Evolutionary conservation across 345 rosid species (phyloP).

Genomic region (Ceriops tagal): DNA sequence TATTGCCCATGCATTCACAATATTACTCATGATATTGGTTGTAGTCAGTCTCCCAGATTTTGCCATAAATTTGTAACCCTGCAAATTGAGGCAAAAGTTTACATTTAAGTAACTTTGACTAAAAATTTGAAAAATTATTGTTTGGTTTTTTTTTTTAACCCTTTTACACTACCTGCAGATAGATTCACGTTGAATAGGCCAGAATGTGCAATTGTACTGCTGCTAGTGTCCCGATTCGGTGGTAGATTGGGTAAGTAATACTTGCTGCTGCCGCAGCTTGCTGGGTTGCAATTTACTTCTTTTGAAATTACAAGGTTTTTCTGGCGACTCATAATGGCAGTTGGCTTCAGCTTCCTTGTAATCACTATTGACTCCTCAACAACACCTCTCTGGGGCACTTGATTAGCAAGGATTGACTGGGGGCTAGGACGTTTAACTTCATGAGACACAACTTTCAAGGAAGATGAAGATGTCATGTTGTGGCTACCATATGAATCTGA

Average conservation of each 20-base stretch:
- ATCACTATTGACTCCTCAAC: slow-evolving; percentile 27
- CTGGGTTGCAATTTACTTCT: slow-evolving; percentile 29
- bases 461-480: slow-evolving; percentile 22
- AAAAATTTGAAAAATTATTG: background rate
- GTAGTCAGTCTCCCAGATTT: background rate
- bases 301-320: slow-evolving; percentile 29
- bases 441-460: slow-evolving; percentile 18
- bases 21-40: background rate
- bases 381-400: slow-evolving; percentile 3
- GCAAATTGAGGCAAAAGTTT: slow-evolving; percentile 1
- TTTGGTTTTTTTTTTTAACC: background rate
- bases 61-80: background rate
- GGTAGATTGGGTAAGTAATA: slow-evolving; percentile 29
- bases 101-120: background rate
- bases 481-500: slow-evolving; percentile 5
- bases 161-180: slow-evolving; percentile 31
- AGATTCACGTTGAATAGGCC: slow-evolving; percentile 34
- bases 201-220: slow-evolving; percentile 39
- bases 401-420: slow-evolving; percentile 2
- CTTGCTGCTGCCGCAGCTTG: slow-evolving; percentile 17
- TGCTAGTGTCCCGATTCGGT: slow-evolving; percentile 40
- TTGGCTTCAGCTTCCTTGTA: slow-evolving; percentile 33
- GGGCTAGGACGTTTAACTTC: slow-evolving; percentile 12
- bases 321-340: slow-evolving; percentile 31
- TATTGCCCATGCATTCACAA: too few relatives aligned